These are phyloP conservation scores for Wickerhamomyces kurtzmanii DNA, from an alignment of 805 yeast genomes.

Conservation along the genomic window DNA sequence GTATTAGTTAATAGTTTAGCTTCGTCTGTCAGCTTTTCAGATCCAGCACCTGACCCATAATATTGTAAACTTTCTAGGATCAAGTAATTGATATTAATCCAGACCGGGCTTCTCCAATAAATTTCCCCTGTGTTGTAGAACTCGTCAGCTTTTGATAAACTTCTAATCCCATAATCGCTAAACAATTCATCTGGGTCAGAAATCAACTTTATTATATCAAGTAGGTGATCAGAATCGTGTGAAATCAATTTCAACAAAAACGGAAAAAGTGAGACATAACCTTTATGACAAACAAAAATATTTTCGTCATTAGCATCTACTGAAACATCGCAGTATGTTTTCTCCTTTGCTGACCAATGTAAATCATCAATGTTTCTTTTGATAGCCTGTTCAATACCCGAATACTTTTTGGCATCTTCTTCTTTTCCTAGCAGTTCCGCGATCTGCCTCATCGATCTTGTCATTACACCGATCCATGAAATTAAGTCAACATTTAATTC, in stretches of 20 bases:
- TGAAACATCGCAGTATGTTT: slow-evolving; percentile 75
- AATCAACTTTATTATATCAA: slow-evolving; percentile 44
- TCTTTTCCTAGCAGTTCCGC: slow-evolving; percentile 50
- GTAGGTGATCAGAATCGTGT: slow-evolving; percentile 33
- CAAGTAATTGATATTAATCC: slow-evolving; percentile 88
- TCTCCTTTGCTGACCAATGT: slow-evolving; percentile 69
- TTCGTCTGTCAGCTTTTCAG: slow-evolving; percentile 17
- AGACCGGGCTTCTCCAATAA: slow-evolving; percentile 93
- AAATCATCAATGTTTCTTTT: slow-evolving; percentile 54
- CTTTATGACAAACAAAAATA: slow-evolving; percentile 74
- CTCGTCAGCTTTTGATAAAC: slow-evolving; percentile 60
- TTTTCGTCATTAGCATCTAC: slow-evolving; percentile 67
- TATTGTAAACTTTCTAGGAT: slow-evolving; percentile 57
- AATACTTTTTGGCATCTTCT: slow-evolving; percentile 50
- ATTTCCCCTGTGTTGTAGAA: slow-evolving; percentile 73
- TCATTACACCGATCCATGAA: slow-evolving; percentile 92
- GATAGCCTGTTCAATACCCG: slow-evolving; percentile 43
- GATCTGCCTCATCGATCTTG: slow-evolving; percentile 67
- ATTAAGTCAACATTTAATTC: slow-evolving; percentile 86
- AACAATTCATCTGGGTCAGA: slow-evolving; percentile 68
- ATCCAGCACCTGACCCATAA: slow-evolving; percentile 29
- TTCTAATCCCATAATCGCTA: slow-evolving; percentile 71
- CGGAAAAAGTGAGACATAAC: slow-evolving; percentile 83
- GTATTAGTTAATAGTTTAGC: slow-evolving; percentile 25
- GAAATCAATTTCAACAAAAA: slow-evolving; percentile 63